Base-by-base conservation (phyloP, 176 grass and related monocot genomes). In the Phoenix roebelenii region DNA sequence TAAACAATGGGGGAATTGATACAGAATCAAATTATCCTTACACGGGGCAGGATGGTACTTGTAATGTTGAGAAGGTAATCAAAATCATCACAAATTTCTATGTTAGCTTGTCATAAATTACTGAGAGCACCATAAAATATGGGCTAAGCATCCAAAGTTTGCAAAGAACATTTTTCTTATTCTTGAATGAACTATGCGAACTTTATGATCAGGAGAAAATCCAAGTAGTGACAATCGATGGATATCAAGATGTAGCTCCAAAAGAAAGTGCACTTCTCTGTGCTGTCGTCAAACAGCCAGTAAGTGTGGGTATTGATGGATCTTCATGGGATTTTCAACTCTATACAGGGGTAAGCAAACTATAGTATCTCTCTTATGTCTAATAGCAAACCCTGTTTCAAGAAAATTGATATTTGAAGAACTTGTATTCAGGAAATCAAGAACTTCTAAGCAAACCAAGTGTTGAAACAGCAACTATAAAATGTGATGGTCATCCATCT, bases 291-390 rank as follows among this genome's bases (percentile, higher is more conserved):
- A 49, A 76, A 39, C 79, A 82, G 26, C 79, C 79, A 14, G 54
- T 82, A 10, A 82, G 79, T 62, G 79, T 82, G 12, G 79, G 79
- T 1, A 82, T 82, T 60, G 79, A 76, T 22, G 79, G 50, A 15
- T 75, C 65, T 55, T 63, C 72, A 28, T 50, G 14, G 15, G 79
- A 82, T 53, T 82, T 82, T 65, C 79, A 82, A 30, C 67, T 82
- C 7, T 82, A 82, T 44, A 76, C 73, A 28, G 79, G 55, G 25
- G 79, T 82, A 76, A 75, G 71, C 22, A 55, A 60, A 4, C 24
- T 22, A 17, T 9, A 50, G 29, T 20, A 58, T 72, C 49, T 66
- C 48, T 25, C 19, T 29, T 52, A 12, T 39, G 7, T 44, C 10
- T 9, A 14, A 2, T 3, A 44, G 35, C 35, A 12, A 44, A 44